Evolutionary conservation across 2,329 filamentous ascomycete genomes (phyloP).

Genomic region (Aspergillus latus): DNA sequence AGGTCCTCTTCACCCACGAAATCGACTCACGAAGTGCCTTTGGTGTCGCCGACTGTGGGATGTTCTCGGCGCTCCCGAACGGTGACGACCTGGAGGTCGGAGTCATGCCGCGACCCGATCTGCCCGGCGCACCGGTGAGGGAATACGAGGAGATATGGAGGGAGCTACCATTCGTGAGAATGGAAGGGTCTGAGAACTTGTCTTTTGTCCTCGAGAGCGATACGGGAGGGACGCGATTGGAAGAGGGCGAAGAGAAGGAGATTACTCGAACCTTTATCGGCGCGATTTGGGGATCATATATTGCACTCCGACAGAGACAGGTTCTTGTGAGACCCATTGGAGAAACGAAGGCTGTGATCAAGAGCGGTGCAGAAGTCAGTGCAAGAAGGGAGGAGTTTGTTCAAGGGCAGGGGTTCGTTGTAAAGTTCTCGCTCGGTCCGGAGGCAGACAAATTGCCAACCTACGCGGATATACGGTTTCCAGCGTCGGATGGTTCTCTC

Average conservation of each 20-base stretch:
- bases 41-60: constrained; percentile 36
- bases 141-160: constrained; percentile 69
- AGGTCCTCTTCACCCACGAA: constrained; percentile 41
- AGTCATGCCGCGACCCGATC: constrained; percentile 39
- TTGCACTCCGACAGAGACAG: constrained; percentile 32
- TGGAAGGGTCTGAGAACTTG: constrained; percentile 24
- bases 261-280: constrained; percentile 32
- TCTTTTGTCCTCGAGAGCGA: constrained; percentile 35
- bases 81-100: constrained; percentile 44
- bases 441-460: neutral
- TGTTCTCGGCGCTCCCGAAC: constrained; percentile 39
- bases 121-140: constrained; percentile 31
- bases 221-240: constrained; percentile 6
- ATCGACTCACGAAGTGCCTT: constrained; percentile 41
- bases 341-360: constrained; percentile 18
- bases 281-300: constrained; percentile 34
- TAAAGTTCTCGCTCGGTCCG: constrained; percentile 6
- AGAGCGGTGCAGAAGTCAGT: constrained; percentile 28
- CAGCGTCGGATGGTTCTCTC: neutral
- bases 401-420: constrained; percentile 6
- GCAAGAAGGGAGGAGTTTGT: constrained; percentile 29
- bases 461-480: neutral
- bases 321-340: constrained; percentile 13
- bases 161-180: constrained; percentile 41
- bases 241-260: constrained; percentile 18